A percentile compares a stretch with the other conserved stretches of the same genome.
Conservation (phyloP, 768 basidiomycete species). For the Suillus subalutaceus region DNA sequence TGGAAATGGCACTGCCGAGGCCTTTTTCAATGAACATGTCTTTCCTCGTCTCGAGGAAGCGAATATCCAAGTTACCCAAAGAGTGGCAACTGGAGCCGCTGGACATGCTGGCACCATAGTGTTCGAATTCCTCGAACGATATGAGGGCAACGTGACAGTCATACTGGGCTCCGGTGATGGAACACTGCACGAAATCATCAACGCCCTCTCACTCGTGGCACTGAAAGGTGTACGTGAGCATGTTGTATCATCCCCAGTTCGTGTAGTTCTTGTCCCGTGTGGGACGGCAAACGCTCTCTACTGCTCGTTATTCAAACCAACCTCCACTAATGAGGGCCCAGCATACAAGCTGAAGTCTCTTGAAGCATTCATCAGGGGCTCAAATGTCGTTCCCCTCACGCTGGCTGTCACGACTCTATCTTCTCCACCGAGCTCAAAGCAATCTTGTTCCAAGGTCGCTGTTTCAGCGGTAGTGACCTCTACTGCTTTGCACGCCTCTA, state of each 20-base stretch:
- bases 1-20: slow-evolving; percentile 59
- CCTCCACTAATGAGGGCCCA: slow-evolving; percentile 24
- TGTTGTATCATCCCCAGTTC: slow-evolving; percentile 29
- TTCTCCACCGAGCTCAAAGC: slow-evolving; percentile 30
- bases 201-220: slow-evolving; percentile 45
- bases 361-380: slow-evolving; percentile 48
- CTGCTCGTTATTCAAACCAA: slow-evolving; percentile 69
- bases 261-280: slow-evolving; percentile 63
- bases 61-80: slow-evolving; percentile 34
- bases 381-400: slow-evolving; percentile 46
- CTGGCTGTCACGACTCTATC: slow-evolving; percentile 56
- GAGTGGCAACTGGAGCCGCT: slow-evolving; percentile 51
- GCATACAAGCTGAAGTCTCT: slow-evolving; percentile 59
- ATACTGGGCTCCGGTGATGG: slow-evolving; percentile 88
- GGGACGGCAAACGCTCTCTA: slow-evolving; percentile 97
- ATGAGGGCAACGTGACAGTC: slow-evolving; percentile 42
- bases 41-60: slow-evolving; percentile 56
- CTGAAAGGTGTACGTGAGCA: slow-evolving; percentile 24
- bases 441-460: slow-evolving; percentile 29
- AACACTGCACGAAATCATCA: slow-evolving; percentile 88
- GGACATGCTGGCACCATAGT: slow-evolving; percentile 59
- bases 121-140: slow-evolving; percentile 40
- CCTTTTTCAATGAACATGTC: slow-evolving; percentile 62
- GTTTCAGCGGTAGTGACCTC: slow-evolving; percentile 86
- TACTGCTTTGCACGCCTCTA: slow-evolving; percentile 81